Conservation (phyloP, 2,329 filamentous ascomycete genomes). For the Ploettnerulaceae sp. region DNA sequence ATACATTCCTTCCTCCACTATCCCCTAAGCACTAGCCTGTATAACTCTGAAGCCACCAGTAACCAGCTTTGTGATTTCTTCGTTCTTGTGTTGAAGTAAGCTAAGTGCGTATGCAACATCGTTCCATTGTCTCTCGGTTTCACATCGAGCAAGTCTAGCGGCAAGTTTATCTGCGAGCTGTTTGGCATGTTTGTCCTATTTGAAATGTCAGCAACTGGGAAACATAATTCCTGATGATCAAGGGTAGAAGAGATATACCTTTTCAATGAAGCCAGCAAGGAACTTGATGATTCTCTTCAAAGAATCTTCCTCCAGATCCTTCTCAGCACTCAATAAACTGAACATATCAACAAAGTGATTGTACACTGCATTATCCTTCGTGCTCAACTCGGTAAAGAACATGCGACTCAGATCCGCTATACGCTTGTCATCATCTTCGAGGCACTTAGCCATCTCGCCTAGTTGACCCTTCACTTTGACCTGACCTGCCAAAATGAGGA, state of each 20-base stretch:
- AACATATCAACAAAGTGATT: slow-evolving; percentile 99
- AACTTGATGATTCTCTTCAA: slow-evolving; percentile 88
- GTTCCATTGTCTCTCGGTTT: slow-evolving; percentile 94
- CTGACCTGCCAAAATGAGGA: slow-evolving; percentile 92
- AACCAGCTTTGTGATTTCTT: slow-evolving; percentile 76
- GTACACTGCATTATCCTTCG: slow-evolving; percentile 98
- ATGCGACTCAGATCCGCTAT: slow-evolving; percentile 92
- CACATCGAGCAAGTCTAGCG: slow-evolving; percentile 76
- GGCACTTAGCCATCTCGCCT: slow-evolving; percentile 97
- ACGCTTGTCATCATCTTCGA: slow-evolving; percentile 91
- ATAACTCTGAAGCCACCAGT: slow-evolving; percentile 72
- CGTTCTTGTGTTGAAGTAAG: slow-evolving; percentile 86
- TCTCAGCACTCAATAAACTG: slow-evolving; percentile 79
- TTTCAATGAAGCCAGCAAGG: slow-evolving; percentile 92
- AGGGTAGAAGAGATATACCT: slow-evolving; percentile 52
- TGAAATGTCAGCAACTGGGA: slow-evolving; percentile 20
- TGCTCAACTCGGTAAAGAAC: slow-evolving; percentile 97
- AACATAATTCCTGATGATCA: neutral
- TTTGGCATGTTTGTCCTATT: slow-evolving; percentile 91
- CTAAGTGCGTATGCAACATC: slow-evolving; percentile 92
- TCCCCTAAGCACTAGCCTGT: slow-evolving; percentile 49
- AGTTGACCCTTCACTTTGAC: slow-evolving; percentile 99
- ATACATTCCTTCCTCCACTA: neutral
- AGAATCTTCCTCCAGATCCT: slow-evolving; percentile 74
- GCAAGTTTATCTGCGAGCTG: slow-evolving; percentile 91